Percentiles rank a stretch among this genome's conserved stretches.
Conservation (phyloP, 73 alveolate species). For the Uronychia setigera region DNA sequence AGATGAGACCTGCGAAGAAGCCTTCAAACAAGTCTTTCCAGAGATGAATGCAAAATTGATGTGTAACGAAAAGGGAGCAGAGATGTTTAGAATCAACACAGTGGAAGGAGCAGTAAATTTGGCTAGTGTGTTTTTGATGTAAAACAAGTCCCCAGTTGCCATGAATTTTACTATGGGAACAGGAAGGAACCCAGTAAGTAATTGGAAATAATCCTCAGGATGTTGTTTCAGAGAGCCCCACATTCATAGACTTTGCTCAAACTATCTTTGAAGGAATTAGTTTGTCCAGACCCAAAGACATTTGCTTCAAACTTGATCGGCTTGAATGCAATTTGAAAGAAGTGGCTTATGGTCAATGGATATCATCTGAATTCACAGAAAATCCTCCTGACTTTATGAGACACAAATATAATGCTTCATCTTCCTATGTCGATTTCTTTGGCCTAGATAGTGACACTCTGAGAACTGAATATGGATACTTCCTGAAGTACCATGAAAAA, state of each 20-base stretch:
- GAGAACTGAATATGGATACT: neutral
- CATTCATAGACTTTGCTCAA: neutral
- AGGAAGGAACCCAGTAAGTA: conserved; percentile 6
- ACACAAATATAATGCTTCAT: neutral
- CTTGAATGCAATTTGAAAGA: neutral
- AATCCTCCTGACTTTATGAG: conserved; percentile 1
- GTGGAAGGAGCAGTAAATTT: neutral
- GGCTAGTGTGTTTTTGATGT: neutral
- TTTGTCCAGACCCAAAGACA: neutral
- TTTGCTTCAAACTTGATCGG: neutral
- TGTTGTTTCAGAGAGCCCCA: neutral
- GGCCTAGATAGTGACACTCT: neutral
- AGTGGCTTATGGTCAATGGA: conserved; percentile 8
- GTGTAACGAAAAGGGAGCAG: neutral
- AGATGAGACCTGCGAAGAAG: neutral
- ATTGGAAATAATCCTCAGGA: too few species aligned
- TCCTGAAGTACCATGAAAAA: neutral
- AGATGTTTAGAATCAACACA: neutral
- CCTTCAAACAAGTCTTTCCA: neutral
- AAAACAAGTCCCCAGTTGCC: neutral
- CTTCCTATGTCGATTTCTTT: conserved; percentile 8
- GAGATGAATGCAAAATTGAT: neutral
- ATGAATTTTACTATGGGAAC: neutral
- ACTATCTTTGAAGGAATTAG: conserved; percentile 6
- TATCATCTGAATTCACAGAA: neutral